Base-by-base conservation (phyloP, 2,329 filamentous ascomycete genomes). In the Exserohilum turcica region DNA sequence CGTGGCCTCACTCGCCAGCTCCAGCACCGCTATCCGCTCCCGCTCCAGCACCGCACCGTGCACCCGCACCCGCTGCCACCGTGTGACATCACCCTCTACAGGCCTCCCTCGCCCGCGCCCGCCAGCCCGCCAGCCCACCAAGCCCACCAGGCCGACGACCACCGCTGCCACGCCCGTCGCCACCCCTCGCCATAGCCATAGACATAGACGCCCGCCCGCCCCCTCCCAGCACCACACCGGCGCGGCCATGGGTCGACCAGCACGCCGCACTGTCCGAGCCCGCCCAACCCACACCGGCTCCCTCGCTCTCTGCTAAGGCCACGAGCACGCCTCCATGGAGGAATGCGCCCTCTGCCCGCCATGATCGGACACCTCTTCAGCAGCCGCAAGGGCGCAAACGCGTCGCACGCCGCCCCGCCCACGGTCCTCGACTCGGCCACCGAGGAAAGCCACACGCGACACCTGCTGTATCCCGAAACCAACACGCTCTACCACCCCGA, bases 331-430 rank as follows among this genome's bases (percentile, higher is more conserved):
- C 21, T 38, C 28, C 46, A 60, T 60, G 57, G 57, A 42, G 54
- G 54, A 35, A 60, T 58, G 54, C 52, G 55, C 60, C 64, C 63
- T 61, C 27, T 42, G 38, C 38, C 38, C 28, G 38, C 38, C 38
- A 76, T 76, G 74, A 68, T 76, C 64, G 72, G 73, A 63, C 72
- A 75, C 57, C 73, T 76, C 63, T 73, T 76, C 56, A 67, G 69
- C 65, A 65, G 56, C 54, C 73, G 72, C 52, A 72, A 73, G 50
- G 68, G 63, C 55, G 57, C 60, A 27, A 53, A 38, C 46, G 43
- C 63, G n/a, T 49, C 64, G 19, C 64, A 65, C 50, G 57, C 62
- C 42, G 57, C 61, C 38, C 60, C 69, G 33, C 56, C 66, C 49
- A 64, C 68, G 18, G 63, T 64, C 39, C 67, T 72, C 52, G 73